Evolutionary conservation across 768 basidiomycete species (phyloP).

Genomic region (Rhizopogon salebrosus): DNA sequence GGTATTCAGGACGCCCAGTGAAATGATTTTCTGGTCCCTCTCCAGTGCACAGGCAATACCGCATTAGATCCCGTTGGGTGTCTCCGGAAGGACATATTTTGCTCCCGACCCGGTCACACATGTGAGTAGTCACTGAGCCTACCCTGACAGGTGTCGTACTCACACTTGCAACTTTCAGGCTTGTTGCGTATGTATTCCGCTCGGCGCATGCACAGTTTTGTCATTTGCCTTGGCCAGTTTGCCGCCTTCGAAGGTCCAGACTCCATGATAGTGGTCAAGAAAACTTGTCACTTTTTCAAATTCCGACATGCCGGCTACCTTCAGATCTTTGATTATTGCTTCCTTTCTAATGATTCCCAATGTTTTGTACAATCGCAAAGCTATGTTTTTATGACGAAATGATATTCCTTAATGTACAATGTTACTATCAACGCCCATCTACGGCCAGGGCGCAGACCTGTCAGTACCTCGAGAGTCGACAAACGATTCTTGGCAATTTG

Average conservation of each 20-base stretch:
- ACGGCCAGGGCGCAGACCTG: not conserved
- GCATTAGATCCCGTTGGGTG: no score
- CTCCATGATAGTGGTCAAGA: not conserved
- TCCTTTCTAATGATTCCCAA: not conserved
- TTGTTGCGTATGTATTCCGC: no score
- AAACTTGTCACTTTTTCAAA: not conserved
- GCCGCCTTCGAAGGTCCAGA: not conserved
- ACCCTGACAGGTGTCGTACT: not conserved
- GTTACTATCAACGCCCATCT: not conserved
- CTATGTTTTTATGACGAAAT: conserved; percentile 1
- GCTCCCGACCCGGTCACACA: no score
- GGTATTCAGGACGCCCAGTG: not conserved
- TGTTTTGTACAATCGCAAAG: not conserved
- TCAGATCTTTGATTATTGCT: not conserved
- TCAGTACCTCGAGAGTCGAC: not conserved
- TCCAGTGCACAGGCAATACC: not conserved
- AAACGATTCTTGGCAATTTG: not conserved
- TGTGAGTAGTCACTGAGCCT: no score
- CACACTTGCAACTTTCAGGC: not conserved
- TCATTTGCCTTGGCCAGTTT: not conserved
- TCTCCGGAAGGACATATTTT: no score
- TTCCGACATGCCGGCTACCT: not conserved
- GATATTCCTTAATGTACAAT: no score
- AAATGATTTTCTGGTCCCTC: not conserved
- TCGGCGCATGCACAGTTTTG: not conserved